These are phyloP conservation scores for Penicillium pancosmium DNA, from an alignment of 495 filamentous ascomycete genomes.

Conservation along the genomic window DNA sequence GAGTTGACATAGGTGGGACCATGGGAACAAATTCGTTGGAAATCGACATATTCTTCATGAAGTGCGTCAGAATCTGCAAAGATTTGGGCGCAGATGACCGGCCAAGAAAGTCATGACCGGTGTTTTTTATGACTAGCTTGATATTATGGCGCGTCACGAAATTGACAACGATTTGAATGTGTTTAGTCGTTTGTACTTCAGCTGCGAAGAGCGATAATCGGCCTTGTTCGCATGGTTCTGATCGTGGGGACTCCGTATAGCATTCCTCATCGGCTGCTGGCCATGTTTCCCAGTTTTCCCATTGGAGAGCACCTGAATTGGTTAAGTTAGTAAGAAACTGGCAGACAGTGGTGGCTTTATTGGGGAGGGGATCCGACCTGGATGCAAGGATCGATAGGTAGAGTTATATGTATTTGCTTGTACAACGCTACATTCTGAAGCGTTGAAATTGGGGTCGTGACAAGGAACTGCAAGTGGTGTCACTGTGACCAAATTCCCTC, in stretches of 20 bases:
- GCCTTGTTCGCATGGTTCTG: slow-evolving; percentile 28
- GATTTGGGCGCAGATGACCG: slow-evolving; percentile 55
- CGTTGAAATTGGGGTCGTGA: not conserved
- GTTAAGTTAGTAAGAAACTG: too few relatives aligned
- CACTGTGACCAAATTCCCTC: not conserved
- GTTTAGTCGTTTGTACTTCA: slow-evolving; percentile 25
- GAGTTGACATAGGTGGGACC: too few relatives aligned
- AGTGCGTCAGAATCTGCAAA: slow-evolving; percentile 56
- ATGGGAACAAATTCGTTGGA: slow-evolving; percentile 31
- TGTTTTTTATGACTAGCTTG: slow-evolving; percentile 57
- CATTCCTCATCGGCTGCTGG: slow-evolving; percentile 54
- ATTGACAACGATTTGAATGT: slow-evolving; percentile 41
- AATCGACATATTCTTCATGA: slow-evolving; percentile 43
- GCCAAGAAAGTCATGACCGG: slow-evolving; percentile 55
- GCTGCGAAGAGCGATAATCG: slow-evolving; percentile 43
- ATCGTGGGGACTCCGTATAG: slow-evolving; percentile 50
- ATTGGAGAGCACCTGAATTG: slow-evolving; percentile 43
- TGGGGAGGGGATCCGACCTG: not conserved
- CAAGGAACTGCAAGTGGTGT: not conserved
- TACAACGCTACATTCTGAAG: not conserved
- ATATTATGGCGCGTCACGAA: slow-evolving; percentile 37
- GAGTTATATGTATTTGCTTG: not conserved
- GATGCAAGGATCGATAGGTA: not conserved
- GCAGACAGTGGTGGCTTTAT: too few relatives aligned
- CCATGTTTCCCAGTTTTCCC: slow-evolving; percentile 54